Evolutionary conservation across 768 basidiomycete genomes (phyloP), one percentile per base, ranked within the genome.

Genomic region (Hortiboletus campestris): DNA sequence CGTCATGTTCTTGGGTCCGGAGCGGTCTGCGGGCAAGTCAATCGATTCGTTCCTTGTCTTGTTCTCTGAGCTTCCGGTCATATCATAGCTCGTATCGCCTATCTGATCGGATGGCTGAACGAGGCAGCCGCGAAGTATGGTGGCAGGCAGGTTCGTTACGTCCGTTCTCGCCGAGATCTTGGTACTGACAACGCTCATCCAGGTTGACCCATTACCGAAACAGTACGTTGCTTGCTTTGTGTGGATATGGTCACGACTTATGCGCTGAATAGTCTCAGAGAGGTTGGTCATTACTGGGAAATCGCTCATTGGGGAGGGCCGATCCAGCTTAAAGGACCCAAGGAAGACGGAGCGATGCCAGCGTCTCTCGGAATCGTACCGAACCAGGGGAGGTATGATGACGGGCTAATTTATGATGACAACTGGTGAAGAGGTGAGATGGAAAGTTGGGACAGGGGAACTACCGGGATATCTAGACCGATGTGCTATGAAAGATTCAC

Each of bases 111-210:
- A 11, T 63, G 63, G 63, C 14, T 63, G 45, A 56, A 64, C 31
- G 22, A 49, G 14, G 55, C 55, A 9, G 58, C 51, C 5, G 49
- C 16, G 44, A 53, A 52, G 34, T 60, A 57, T 6, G 63, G 62
- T n/a, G 58, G 62, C 13, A 64, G 60, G 35, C 58, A 64, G 51
- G 63, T 63, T 28, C 19, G 51, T 56, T 11, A 19, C 11, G 11
- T 13, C 2, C 29, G 17, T 44, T 19, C 12, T 35, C 12, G 7
- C 20, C 2, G 28, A 16, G n/a, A 13, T 11, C 17, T 28, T 20
- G 22, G 9, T 25, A 28, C 6, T 58, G 56, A 58, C 2, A 3
- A 11, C 8, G 7, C 36, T 45, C n/a, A 1, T 6, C 43, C 9
- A 57, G 58, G 19, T 58, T 0, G 51, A 58, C 29, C n/a, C 25